Evolutionary conservation across 176 grass and related monocot species (phyloP), one percentile per base, ranked within the genome.

Genomic region (Microstegium vimineum): DNA sequence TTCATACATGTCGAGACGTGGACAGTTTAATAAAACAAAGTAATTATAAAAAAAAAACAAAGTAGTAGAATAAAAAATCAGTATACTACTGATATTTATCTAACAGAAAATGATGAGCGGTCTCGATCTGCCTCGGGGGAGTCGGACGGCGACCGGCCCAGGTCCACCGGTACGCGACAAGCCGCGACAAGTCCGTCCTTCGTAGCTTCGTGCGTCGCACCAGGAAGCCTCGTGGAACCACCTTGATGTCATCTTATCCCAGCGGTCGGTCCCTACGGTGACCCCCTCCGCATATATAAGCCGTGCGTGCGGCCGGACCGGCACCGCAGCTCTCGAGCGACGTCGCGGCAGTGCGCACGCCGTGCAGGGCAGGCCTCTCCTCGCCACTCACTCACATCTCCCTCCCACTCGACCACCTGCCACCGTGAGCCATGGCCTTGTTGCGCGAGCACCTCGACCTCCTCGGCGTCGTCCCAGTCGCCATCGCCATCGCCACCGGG

Each of bases 381-480:
- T 18, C 16, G n/a, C n/a, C 74, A 5, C 2, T 4, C 16, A 0
- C 20, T 35, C 18, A 12, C 10, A 20, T 10, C 9, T 15, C 60
- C 17, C 37, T 0, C 16, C 16, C 3, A 6, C 27, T 23, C 40
- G 10, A 66, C 26, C 25, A 41, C 18, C 28, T 6, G 13, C 8
- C 59, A 27, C n/a, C 31, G 4, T 6, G 22, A 62, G 63, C 31
- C 76, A 86, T 90, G 88, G 78, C 78, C 16, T 47, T 73, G 66
- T 34, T 86, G 27, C 34, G 36, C 43, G 78, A 81, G 54, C 87
- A 86, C 41, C 85, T 91, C 76, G 76, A 91, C 64, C 70, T 87
- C 89, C 38, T 83, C 65, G 2, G 28, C 18, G 22, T 10, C 80
- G 32, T 34, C 57, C 54, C 34, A 34, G 2, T 84, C 81, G 74